A percentile compares a stretch with the other conserved stretches of the same genome.
Evolutionary conservation across 2,329 filamentous ascomycete species (phyloP).

Genomic region (Calonectria ilicicola): DNA sequence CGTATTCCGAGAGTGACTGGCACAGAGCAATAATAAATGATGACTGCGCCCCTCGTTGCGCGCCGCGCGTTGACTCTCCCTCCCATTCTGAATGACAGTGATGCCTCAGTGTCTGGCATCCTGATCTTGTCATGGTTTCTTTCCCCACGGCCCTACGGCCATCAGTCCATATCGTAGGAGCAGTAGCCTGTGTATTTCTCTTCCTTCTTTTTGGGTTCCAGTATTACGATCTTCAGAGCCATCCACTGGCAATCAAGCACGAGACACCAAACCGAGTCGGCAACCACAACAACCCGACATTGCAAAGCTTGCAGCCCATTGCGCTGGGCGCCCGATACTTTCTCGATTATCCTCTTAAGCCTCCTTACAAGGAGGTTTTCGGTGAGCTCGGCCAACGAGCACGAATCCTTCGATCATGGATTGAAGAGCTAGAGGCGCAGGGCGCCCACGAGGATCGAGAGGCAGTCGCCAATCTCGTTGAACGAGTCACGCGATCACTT

Average conservation of each 20-base stretch:
- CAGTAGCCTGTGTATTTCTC: neutral
- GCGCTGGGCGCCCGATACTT: conserved; percentile 38
- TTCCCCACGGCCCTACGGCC: neutral
- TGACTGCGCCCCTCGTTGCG: neutral
- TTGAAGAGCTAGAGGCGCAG: conserved; percentile 21
- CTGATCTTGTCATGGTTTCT: neutral
- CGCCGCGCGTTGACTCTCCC: neutral
- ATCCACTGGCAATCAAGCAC: neutral
- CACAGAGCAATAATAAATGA: neutral
- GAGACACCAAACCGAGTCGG: neutral
- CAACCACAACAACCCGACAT: neutral
- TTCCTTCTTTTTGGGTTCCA: neutral
- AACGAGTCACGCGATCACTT: conserved; percentile 12
- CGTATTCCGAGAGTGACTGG: neutral
- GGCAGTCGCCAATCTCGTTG: conserved; percentile 23
- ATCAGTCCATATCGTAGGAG: neutral
- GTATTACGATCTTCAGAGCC: neutral
- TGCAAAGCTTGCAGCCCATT: conserved; percentile 17
- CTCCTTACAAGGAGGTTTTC: conserved; percentile 47
- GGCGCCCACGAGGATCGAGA: neutral
- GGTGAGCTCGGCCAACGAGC: conserved; percentile 48
- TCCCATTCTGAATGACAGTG: no score
- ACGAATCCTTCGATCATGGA: conserved; percentile 30
- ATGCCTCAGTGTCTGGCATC: neutral
- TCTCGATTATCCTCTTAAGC: conserved; percentile 41